phyloP scores from a whole-genome alignment of 768 basidiomycete genomes.

The Amanita muscaria region DNA sequence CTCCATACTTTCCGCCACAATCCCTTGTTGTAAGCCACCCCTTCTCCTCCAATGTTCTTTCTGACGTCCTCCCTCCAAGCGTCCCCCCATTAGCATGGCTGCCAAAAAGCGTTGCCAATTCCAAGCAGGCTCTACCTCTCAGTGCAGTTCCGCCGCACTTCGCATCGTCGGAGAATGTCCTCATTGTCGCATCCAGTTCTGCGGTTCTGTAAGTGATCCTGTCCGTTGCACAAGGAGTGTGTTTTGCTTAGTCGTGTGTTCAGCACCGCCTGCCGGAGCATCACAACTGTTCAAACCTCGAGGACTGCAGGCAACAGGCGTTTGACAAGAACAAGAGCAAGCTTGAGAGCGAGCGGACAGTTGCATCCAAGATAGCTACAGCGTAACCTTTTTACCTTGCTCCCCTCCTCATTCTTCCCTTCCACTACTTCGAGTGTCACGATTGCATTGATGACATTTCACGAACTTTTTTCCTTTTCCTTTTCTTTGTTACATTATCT shows the following conservation, averaged over 20 bases:
- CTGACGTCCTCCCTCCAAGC: slow-evolving; percentile 8
- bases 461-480: background rate
- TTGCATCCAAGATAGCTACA: slow-evolving; percentile 78
- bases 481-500: slow-evolving; percentile 3
- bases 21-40: slow-evolving; percentile 8
- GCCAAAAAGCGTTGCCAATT: slow-evolving; percentile 86
- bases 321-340: slow-evolving; percentile 84
- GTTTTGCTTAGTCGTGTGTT: slow-evolving; percentile 8
- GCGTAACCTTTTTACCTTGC: slow-evolving; percentile 43
- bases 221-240: slow-evolving; percentile 12
- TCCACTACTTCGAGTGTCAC: background rate
- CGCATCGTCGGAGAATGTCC: slow-evolving; percentile 83
- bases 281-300: slow-evolving; percentile 75
- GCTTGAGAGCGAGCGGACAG: slow-evolving; percentile 82
- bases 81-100: slow-evolving; percentile 40
- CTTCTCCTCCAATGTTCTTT: slow-evolving; percentile 7
- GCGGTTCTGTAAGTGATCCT: slow-evolving; percentile 50
- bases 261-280: slow-evolving; percentile 88
- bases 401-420: background rate
- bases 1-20: background rate
- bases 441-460: background rate
- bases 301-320: slow-evolving; percentile 80
- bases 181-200: slow-evolving; percentile 72
- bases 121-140: slow-evolving; percentile 35
- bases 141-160: slow-evolving; percentile 72